Conservation (phyloP, 345 rosid genomes). For the Citropsis articulata region DNA sequence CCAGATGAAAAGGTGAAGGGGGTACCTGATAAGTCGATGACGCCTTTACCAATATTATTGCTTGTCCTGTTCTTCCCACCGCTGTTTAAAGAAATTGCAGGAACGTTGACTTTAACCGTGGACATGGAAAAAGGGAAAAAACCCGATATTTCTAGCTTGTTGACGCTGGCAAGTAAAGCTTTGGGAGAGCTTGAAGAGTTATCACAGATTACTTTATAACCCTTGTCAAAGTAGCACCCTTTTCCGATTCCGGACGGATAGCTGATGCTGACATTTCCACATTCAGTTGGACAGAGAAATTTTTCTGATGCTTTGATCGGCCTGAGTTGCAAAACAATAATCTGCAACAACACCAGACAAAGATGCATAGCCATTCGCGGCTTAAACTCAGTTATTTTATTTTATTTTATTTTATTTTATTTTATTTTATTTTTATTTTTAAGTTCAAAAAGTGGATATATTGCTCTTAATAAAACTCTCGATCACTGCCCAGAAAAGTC, state of each 20-base stretch:
- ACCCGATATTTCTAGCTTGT: not conserved
- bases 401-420: too few relatives aligned
- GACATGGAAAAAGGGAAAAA: too few relatives aligned
- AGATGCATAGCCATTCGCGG: not conserved
- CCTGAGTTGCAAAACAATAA: not conserved
- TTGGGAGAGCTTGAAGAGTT: not conserved
- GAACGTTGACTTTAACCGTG: not conserved
- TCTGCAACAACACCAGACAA: not conserved
- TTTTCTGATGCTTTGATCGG: too few relatives aligned
- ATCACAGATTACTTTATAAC: not conserved
- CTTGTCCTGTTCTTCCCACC: not conserved
- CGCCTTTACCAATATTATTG: not conserved
- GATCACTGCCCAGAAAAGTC: not conserved
- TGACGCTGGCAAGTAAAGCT: not conserved
- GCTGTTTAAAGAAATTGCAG: not conserved
- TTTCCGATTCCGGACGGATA: not conserved
- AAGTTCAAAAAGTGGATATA: not conserved
- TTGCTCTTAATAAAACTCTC: too few relatives aligned
- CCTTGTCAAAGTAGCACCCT: not conserved
- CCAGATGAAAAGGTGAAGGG: not conserved
- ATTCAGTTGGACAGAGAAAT: not conserved
- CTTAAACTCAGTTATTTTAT: not conserved
- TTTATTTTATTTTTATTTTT: not conserved
- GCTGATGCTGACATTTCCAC: not conserved
- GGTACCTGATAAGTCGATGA: not conserved